These are phyloP conservation scores for Pisolithus thermaeus DNA, from an alignment of 1,284 basidiomycete species.

Conservation along the genomic window DNA sequence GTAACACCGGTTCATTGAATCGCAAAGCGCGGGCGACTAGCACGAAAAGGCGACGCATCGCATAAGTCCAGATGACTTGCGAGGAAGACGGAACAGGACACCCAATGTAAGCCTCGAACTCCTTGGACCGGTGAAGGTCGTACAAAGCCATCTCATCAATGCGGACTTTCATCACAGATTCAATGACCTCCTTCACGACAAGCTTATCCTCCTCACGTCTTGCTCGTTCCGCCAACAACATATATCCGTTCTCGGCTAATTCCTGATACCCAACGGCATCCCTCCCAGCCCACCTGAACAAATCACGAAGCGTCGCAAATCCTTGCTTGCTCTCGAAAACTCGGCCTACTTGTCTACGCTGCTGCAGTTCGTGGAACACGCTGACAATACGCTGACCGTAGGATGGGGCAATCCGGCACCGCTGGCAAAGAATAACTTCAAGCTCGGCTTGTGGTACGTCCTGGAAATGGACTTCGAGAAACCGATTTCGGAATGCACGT, in stretches of 20 bases:
- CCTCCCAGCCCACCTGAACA: constrained; percentile 96
- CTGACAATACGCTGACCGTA: constrained; percentile 88
- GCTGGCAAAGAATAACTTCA: constrained; percentile 86
- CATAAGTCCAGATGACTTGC: constrained; percentile 82
- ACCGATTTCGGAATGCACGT: constrained; percentile 96
- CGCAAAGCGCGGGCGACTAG: constrained; percentile 80
- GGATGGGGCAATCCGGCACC: constrained; percentile 87
- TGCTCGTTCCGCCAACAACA: constrained; percentile 93
- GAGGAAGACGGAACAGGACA: constrained; percentile 47
- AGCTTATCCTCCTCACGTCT: constrained; percentile 81
- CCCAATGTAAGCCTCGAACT: constrained; percentile 47
- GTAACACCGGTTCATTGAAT: constrained; percentile 91
- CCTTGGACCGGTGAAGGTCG: constrained; percentile 46
- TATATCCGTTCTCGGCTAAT: constrained; percentile 94
- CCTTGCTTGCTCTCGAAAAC: constrained; percentile 98
- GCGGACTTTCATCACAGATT: constrained; percentile 84
- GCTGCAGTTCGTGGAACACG: constrained; percentile 93
- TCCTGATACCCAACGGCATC: constrained; percentile 88
- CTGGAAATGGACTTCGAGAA: constrained; percentile 96
- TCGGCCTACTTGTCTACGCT: constrained; percentile 82
- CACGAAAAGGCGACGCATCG: constrained; percentile 88
- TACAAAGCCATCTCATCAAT: constrained; percentile 75
- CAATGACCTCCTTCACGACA: constrained; percentile 90
- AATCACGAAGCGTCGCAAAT: constrained; percentile 93
- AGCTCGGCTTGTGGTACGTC: constrained; percentile 95